Evolutionary conservation across 2,329 filamentous ascomycete species (phyloP).

Genomic region (Aspergillus proliferans): DNA sequence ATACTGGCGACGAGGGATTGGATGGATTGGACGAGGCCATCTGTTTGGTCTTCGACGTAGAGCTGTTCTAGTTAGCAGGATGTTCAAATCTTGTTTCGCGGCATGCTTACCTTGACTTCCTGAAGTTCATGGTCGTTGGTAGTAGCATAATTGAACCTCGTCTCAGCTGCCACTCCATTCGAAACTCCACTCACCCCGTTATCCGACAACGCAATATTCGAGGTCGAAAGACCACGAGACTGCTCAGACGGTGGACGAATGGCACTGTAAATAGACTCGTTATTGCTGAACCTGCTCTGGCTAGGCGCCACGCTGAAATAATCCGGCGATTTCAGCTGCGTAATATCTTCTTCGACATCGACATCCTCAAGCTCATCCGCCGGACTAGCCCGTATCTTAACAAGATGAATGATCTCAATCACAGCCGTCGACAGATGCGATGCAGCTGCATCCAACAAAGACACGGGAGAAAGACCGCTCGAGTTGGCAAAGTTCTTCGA

Average conservation of each 20-base stretch:
- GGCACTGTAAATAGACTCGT: conserved; percentile 68
- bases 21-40: conserved; percentile 70
- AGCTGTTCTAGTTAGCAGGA: conserved; percentile 36
- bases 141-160: conserved; percentile 37
- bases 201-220: conserved; percentile 23
- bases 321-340: conserved; percentile 60
- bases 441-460: conserved; percentile 83
- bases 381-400: conserved; percentile 75
- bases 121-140: conserved; percentile 46
- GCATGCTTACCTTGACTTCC: conserved; percentile 52
- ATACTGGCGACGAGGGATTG: conserved; percentile 72
- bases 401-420: conserved; percentile 74
- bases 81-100: conserved; percentile 21
- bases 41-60: conserved; percentile 78
- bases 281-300: conserved; percentile 47
- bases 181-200: conserved; percentile 22
- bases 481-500: conserved; percentile 84
- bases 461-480: conserved; percentile 84
- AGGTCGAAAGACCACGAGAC: conserved; percentile 27
- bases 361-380: conserved; percentile 71
- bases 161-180: conserved; percentile 23
- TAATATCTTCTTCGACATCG: conserved; percentile 50
- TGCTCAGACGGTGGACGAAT: conserved; percentile 56
- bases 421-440: conserved; percentile 81
- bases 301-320: conserved; percentile 58